Percentiles rank a stretch among this genome's conserved stretches.
Evolutionary conservation across 768 basidiomycete genomes (phyloP).

Genomic region (Chalciporus chontae): DNA sequence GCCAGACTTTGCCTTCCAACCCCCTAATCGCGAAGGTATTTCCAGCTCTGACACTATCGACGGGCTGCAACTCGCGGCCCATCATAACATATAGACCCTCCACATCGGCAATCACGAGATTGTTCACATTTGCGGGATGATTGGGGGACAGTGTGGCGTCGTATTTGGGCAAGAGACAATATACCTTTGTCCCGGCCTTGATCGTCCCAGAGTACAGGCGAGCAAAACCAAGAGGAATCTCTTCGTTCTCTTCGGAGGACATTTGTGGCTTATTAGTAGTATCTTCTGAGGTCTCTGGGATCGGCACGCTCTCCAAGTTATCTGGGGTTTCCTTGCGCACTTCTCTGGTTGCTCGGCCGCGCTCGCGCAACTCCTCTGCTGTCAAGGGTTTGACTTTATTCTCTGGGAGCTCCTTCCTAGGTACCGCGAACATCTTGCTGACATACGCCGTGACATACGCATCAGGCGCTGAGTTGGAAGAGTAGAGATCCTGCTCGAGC

Average conservation of each 20-base stretch:
- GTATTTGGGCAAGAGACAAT: conserved; percentile 87
- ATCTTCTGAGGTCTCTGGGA: conserved; percentile 4
- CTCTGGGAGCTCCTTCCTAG: conserved; percentile 78
- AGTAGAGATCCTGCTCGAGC: conserved; percentile 80
- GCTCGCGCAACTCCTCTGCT: conserved; percentile 77
- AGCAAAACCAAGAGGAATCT: conserved; percentile 88
- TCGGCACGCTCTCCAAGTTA: conserved; percentile 11
- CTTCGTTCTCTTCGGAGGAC: conserved; percentile 28
- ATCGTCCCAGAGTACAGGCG: conserved; percentile 91
- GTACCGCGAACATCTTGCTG: conserved; percentile 97
- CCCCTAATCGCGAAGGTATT: conserved; percentile 94
- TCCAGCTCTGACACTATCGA: conserved; percentile 81
- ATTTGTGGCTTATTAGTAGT: neutral
- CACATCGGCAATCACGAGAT: conserved; percentile 59
- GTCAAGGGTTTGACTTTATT: conserved; percentile 74
- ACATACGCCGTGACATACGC: conserved; percentile 81
- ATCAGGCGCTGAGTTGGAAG: conserved; percentile 54
- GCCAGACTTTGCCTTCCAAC: conserved; percentile 83
- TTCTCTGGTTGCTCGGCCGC: conserved; percentile 54
- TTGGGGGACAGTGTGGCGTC: conserved; percentile 54
- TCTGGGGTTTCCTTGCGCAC: conserved; percentile 33
- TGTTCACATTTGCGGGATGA: conserved; percentile 65
- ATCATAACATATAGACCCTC: conserved; percentile 93
- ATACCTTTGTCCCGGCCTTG: conserved; percentile 56
- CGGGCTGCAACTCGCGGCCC: conserved; percentile 89